Conservation (phyloP, 2,329 filamentous ascomycete species). For the Diaporthe sp. region DNA sequence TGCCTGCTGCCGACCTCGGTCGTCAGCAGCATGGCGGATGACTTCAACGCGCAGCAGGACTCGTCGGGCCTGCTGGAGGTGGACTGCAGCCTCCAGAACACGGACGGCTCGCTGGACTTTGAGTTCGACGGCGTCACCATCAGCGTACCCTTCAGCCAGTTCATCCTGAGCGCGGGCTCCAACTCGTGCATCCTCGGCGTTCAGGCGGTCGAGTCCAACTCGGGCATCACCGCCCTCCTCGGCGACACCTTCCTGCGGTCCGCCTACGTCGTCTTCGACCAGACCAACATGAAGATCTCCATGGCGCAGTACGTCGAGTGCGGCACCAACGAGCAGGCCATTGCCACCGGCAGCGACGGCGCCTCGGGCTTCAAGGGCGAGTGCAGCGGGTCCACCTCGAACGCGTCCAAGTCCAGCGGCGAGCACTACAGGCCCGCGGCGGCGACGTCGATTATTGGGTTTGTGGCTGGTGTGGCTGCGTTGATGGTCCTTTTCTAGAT, state of each 20-base stretch:
- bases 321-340: conserved; percentile 46
- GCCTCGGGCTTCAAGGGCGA: conserved; percentile 41
- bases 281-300: conserved; percentile 47
- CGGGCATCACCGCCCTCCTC: conserved; percentile 43
- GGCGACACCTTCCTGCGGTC: conserved; percentile 50
- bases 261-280: conserved; percentile 50
- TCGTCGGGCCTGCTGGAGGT: conserved; percentile 57
- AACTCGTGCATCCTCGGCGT: conserved; percentile 43
- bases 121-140: conserved; percentile 53
- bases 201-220: conserved; percentile 41
- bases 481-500: conserved; percentile 32
- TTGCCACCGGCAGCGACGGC: conserved; percentile 39
- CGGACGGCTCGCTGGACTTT: conserved; percentile 52
- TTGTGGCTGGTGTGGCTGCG: conserved; percentile 32
- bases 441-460: conserved; percentile 22
- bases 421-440: conserved; percentile 15
- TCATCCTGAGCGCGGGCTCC: conserved; percentile 46
- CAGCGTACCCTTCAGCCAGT: conserved; percentile 53
- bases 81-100: conserved; percentile 49
- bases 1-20: conserved; percentile 73
- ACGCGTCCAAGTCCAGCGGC: conserved; percentile 13
- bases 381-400: conserved; percentile 36
- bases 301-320: conserved; percentile 50
- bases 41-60: conserved; percentile 60
- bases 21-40: conserved; percentile 57